Evolutionary conservation across 345 rosid genomes (phyloP), one percentile per base, ranked within the genome.

Genomic region (Citrus trifoliata): DNA sequence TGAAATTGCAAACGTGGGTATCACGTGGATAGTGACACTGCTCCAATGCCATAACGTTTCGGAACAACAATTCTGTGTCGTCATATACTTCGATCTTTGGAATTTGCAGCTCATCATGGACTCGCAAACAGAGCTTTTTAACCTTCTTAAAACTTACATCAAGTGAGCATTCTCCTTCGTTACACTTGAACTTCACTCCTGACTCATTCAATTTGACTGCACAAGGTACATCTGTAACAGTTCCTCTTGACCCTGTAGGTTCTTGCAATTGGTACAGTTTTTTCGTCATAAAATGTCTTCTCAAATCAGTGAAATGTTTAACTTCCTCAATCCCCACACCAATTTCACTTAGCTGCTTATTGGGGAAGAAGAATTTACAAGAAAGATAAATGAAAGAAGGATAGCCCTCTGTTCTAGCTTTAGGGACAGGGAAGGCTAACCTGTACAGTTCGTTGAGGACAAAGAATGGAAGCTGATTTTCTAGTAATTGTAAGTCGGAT

Each of bases 1-100:
- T 7, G 30, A 30, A 67, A 42, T 24, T 27, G 78, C 78, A 74
- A 0, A 74, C 62, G 24, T 60, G 51, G 6, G 70, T 60, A 4
- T 68, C 63, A 1, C 3, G 0, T 14, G 53, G 74, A 35, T 74
- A 74, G 27, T 80, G 78, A 27, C 78, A 79, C 28, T 65, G 78
- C 69, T 74, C 78, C 3, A 66, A 28, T 1, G 78, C 78, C 82
- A 79, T 74, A 4, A 74, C n/a, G 58, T 80, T 80, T n/a, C 78
- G 75, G 4, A 80, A 21, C 0, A 74, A 40, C 14, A 33, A 40
- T 74, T 80, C 78, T 4, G 82, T 74, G 1, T 40, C 5, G 10
- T 68, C 78, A 22, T 74, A 25, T 21, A 74, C 10, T 2, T 22
- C 63, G 9, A 74, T 59, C 32, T 19, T 5, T n/a, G 63, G 63